A percentile compares a stretch with the other conserved stretches of the same genome.
Evolutionary conservation across 345 rosid genomes (phyloP).

Genomic region (Viola odorata): DNA sequence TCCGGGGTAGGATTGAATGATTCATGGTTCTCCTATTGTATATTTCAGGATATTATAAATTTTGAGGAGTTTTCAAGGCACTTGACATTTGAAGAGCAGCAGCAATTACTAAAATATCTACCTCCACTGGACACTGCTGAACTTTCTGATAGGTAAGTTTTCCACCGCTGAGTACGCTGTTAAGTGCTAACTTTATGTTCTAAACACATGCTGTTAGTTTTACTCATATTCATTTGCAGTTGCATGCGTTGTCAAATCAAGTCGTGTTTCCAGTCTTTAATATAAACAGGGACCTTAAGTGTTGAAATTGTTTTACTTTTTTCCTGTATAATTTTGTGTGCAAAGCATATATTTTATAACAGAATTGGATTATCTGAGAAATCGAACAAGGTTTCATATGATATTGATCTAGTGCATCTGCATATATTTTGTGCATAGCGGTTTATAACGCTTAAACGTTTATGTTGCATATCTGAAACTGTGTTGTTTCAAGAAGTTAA

Average conservation of each 20-base stretch:
- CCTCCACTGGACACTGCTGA: conserved; percentile 54
- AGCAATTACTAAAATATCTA: conserved; percentile 59
- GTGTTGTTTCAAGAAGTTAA: background rate
- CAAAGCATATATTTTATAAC: background rate
- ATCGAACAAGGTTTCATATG: background rate
- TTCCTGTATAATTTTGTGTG: background rate
- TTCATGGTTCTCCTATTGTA: conserved; percentile 7
- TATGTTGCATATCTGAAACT: background rate
- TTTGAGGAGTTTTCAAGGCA: conserved; percentile 60
- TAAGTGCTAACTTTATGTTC: no score
- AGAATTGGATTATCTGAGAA: background rate
- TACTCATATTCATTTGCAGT: background rate
- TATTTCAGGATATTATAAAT: conserved; percentile 70
- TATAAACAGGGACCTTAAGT: background rate
- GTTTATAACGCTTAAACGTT: background rate
- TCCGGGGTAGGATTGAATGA: background rate
- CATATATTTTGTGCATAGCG: no score
- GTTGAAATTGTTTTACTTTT: background rate
- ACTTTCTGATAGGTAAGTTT: conserved; percentile 57
- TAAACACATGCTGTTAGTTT: no score
- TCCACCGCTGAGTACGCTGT: background rate
- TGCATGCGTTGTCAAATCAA: background rate
- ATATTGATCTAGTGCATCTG: no score
- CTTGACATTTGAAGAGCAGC: conserved; percentile 78
- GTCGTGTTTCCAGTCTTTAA: background rate